Evolutionary conservation across 2,329 filamentous ascomycete species (phyloP).

Genomic region (Periglandula ipomoeae): DNA sequence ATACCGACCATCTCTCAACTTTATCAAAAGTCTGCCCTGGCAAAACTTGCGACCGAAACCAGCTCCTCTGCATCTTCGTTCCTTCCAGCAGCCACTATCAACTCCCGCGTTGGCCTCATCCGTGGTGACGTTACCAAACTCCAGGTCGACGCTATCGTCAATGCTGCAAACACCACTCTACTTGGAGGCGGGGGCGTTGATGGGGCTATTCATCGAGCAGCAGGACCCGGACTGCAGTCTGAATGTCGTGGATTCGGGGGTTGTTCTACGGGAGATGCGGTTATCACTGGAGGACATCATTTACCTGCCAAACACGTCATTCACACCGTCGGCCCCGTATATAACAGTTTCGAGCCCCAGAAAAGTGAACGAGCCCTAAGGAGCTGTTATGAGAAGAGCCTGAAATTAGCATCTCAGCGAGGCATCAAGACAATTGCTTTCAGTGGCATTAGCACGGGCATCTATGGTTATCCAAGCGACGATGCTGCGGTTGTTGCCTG

Average conservation of each 20-base stretch:
- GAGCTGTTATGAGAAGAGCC: conserved; percentile 59
- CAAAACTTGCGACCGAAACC: conserved; percentile 11
- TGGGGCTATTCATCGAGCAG: conserved; percentile 76
- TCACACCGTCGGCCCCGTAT: conserved; percentile 84
- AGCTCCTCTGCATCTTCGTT: conserved; percentile 12
- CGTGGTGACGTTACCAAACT: conserved; percentile 76
- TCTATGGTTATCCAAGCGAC: conserved; percentile 76
- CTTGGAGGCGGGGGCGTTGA: conserved; percentile 87
- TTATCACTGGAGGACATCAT: conserved; percentile 70
- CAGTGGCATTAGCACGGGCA: conserved; percentile 73
- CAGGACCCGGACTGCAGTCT: conserved; percentile 55
- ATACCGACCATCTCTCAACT: conserved; percentile 57
- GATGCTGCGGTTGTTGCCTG: conserved; percentile 67
- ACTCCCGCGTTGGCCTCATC: conserved; percentile 61
- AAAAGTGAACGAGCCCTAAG: conserved; percentile 39
- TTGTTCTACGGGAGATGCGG: conserved; percentile 69
- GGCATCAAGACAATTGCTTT: conserved; percentile 70
- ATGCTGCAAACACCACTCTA: conserved; percentile 75
- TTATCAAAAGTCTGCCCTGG: conserved; percentile 42
- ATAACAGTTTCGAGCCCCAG: conserved; percentile 29
- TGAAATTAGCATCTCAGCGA: conserved; percentile 63
- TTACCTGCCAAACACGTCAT: conserved; percentile 75
- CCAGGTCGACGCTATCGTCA: conserved; percentile 75
- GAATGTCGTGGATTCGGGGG: conserved; percentile 67
- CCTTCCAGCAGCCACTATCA: conserved; percentile 45